phyloP scores from a whole-genome alignment of 352 stramenopile genomes.

The Globisporangium heterothallicum region DNA sequence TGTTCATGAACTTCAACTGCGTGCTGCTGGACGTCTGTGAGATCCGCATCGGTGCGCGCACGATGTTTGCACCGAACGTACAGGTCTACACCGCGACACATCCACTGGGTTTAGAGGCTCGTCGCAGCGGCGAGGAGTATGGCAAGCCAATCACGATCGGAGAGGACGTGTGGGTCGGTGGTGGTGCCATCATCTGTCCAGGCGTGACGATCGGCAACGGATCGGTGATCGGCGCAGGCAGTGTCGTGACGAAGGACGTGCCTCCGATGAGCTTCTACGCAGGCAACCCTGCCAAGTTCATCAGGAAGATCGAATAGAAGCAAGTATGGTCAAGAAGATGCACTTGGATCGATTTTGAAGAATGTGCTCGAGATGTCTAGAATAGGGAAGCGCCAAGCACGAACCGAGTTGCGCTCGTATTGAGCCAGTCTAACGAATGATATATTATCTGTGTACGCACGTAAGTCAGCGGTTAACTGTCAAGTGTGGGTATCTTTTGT shows the following conservation, averaged over 20 bases:
- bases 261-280: conserved; percentile 48
- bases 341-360: neutral
- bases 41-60: conserved; percentile 73
- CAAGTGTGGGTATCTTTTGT: too few species aligned
- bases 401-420: too few species aligned
- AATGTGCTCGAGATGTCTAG: neutral
- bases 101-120: conserved; percentile 42
- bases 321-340: neutral
- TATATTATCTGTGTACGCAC: too few species aligned
- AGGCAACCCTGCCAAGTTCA: conserved; percentile 73
- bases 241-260: conserved; percentile 78
- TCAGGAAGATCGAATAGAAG: conserved; percentile 44
- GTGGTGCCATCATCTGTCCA: conserved; percentile 55
- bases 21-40: conserved; percentile 76
- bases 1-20: conserved; percentile 89
- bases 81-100: conserved; percentile 81
- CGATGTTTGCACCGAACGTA: conserved; percentile 69
- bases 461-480: too few species aligned
- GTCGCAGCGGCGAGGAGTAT: conserved; percentile 42
- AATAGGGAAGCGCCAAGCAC: too few species aligned
- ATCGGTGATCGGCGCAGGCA: conserved; percentile 65
- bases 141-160: conserved; percentile 71
- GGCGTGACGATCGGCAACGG: conserved; percentile 61
- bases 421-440: too few species aligned
- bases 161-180: conserved; percentile 84